Evolutionary conservation across 805 yeast species (phyloP), one percentile per base, ranked within the genome.

Genomic region (Priceomyces medius): DNA sequence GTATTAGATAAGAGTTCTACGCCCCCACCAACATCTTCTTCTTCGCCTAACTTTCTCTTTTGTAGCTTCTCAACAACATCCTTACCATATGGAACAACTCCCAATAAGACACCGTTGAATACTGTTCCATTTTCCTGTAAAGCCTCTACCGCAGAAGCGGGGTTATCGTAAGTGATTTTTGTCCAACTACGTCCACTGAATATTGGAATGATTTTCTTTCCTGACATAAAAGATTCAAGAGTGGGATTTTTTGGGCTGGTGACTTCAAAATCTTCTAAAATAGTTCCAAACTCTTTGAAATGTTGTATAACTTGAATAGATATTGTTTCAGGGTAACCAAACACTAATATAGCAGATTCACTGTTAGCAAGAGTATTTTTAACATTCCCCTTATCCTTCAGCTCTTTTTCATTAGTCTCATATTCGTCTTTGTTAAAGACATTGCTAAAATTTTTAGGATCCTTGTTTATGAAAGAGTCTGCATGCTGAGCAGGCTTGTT

Each of bases 121-220:
- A 81, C 74, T 9, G 73, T 61, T 3, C 96, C 95, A 56, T 88
- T 86, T 55, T 89, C 96, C 48, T 85, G 81, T 33, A 90, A 66
- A 0, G 99, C 97, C 41, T 95, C 80, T 13, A 79, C 61, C 2
- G 96, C 97, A 7, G 90, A 76, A 1, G 83, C 68, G 6, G 85
- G 77, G 44, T 81, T 83, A 43, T 81, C 84, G 60, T 80, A 93
- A 3, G 97, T 90, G 40, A 91, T 59, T 56, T 89, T 86, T n/a
- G 90, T 81, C 98, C 98, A 91, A 29, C 87, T 81, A 35, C 80
- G 77, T 1, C 98, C 98, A 9, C 90, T 76, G 61, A 80, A 85
- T 7, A 91, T 83, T 3, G 97, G 95, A 43, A 55, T 67, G 59
- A 49, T 46, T 23, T 50, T 54, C n/a, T 46, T 49, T 10, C 37